Conservation (phyloP, 805 yeast species). For the Candida sonorensis region DNA sequence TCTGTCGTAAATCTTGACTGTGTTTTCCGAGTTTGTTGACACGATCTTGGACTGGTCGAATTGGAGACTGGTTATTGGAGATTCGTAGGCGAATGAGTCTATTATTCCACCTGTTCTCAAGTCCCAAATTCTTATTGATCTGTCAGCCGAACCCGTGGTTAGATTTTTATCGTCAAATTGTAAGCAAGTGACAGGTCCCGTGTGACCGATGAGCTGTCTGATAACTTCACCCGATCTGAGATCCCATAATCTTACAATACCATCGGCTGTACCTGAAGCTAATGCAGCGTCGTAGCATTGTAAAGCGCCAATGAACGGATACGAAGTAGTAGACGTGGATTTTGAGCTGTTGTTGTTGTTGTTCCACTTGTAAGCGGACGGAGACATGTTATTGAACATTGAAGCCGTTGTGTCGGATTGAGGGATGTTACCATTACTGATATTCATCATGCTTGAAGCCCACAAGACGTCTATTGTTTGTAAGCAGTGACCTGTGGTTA, state of each 20-base stretch:
- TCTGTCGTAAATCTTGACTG: slow-evolving; percentile 54
- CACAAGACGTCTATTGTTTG: slow-evolving; percentile 66
- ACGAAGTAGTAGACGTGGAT: not conserved
- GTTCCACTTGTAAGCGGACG: slow-evolving; percentile 4
- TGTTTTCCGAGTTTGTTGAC: slow-evolving; percentile 38
- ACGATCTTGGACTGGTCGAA: slow-evolving; percentile 55
- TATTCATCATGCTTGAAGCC: slow-evolving; percentile 37
- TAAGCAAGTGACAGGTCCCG: slow-evolving; percentile 58
- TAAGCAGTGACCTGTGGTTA: slow-evolving; percentile 54
- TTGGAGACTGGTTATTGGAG: slow-evolving; percentile 48
- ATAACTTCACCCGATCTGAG: slow-evolving; percentile 62
- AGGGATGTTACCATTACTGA: too few relatives aligned
- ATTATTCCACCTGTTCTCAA: slow-evolving; percentile 56
- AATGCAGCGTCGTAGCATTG: slow-evolving; percentile 72
- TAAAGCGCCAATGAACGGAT: slow-evolving; percentile 54
- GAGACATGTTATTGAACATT: too few relatives aligned
- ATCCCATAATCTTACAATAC: slow-evolving; percentile 72
- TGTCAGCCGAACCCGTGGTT: slow-evolving; percentile 57
- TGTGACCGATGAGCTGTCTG: slow-evolving; percentile 57
- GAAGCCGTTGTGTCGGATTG: too few relatives aligned
- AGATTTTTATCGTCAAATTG: slow-evolving; percentile 64
- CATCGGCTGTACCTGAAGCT: slow-evolving; percentile 76
- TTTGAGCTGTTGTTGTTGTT: slow-evolving; percentile 5
- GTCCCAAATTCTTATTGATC: slow-evolving; percentile 68
- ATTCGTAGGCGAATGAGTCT: slow-evolving; percentile 56